These are phyloP conservation scores for Rubus idaeus DNA, from an alignment of 306 rosid genomes.

Conservation along the genomic window DNA sequence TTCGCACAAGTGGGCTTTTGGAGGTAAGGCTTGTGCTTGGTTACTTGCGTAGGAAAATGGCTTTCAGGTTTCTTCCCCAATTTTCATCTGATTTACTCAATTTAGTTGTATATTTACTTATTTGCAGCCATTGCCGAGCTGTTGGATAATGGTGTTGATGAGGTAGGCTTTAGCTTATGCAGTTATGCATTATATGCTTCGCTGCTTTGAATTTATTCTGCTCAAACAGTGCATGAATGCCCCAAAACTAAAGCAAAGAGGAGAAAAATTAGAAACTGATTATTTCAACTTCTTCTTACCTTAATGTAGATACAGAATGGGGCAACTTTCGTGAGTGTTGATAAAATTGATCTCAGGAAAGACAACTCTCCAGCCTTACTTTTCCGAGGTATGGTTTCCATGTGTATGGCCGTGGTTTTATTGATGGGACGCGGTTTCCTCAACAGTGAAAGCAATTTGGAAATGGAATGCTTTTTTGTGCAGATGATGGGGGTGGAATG, in stretches of 20 bases:
- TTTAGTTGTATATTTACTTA: neutral
- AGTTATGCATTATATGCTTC: slow-evolving; percentile 17
- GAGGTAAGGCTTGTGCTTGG: slow-evolving; percentile 45
- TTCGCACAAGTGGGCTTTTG: slow-evolving; percentile 98
- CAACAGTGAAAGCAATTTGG: slow-evolving; percentile 10
- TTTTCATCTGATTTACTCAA: neutral
- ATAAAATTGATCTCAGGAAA: slow-evolving; percentile 65
- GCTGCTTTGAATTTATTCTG: neutral
- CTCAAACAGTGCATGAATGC: neutral
- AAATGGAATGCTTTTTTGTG: slow-evolving; percentile 28
- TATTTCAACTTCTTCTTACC: neutral
- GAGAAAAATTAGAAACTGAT: neutral
- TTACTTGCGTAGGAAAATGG: too few species aligned
- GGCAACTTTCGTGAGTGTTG: slow-evolving; percentile 82
- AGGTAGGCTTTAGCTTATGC: slow-evolving; percentile 47
- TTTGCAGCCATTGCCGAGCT: slow-evolving; percentile 94
- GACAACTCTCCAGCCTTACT: slow-evolving; percentile 88
- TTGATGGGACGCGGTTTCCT: slow-evolving; percentile 24
- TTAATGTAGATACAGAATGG: slow-evolving; percentile 69
- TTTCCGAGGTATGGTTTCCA: slow-evolving; percentile 56
- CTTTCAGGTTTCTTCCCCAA: too few species aligned
- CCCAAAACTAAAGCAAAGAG: neutral
- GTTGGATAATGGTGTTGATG: slow-evolving; percentile 92
- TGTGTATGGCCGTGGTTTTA: slow-evolving; percentile 14
- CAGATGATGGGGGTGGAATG: slow-evolving; percentile 98